A percentile compares a stretch with the other conserved stretches of the same genome.
Evolutionary conservation across 202 grass and related monocot genomes (phyloP).

Genomic region (Musa balbisiana): DNA sequence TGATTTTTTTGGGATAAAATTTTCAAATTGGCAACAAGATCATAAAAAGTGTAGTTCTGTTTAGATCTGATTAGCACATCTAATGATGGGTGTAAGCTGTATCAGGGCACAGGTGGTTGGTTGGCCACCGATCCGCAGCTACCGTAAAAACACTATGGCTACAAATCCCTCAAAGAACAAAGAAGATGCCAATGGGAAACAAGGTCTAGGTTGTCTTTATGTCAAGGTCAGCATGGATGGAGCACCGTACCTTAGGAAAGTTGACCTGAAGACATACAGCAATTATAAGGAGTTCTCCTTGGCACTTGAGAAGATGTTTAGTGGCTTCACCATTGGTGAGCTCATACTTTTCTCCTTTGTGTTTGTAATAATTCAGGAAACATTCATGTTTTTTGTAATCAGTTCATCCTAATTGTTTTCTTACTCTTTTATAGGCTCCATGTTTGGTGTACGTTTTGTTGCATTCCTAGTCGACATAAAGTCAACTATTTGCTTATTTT

Average conservation of each 20-base stretch:
- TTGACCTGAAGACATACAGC: slow-evolving; percentile 75
- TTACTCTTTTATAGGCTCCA: not conserved
- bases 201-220: slow-evolving; percentile 52
- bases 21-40: not conserved
- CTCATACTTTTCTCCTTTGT: not conserved
- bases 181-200: slow-evolving; percentile 45
- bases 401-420: no score
- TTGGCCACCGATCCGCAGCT: slow-evolving; percentile 88
- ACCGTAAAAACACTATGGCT: slow-evolving; percentile 83
- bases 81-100: slow-evolving; percentile 8
- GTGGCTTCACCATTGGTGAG: slow-evolving; percentile 75
- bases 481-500: no score
- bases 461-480: no score
- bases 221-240: slow-evolving; percentile 99
- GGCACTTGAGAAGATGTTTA: slow-evolving; percentile 98
- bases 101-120: slow-evolving; percentile 90
- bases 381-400: not conserved
- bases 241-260: slow-evolving; percentile 82
- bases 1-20: not conserved
- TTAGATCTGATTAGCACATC: not conserved
- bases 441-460: not conserved
- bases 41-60: not conserved
- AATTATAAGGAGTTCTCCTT: slow-evolving; percentile 82
- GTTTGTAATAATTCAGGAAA: not conserved
- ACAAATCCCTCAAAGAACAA: slow-evolving; percentile 46